Evolutionary conservation across 2,329 filamentous ascomycete genomes (phyloP), one percentile per base, ranked within the genome.

Genomic region (Venturia aucupariae): DNA sequence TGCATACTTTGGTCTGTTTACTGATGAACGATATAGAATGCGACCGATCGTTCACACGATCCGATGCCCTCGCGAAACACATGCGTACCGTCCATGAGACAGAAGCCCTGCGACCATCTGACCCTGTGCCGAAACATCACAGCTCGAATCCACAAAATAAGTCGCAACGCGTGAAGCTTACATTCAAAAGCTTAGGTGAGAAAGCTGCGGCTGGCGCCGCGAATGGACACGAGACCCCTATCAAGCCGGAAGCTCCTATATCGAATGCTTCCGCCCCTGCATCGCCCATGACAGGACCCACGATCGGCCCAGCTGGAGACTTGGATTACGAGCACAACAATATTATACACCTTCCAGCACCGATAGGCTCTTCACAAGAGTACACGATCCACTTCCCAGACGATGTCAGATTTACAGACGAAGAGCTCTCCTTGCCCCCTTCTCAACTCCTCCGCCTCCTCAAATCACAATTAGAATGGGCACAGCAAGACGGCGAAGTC

Each of bases 41-140:
- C 78, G 94, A 99, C 74, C 89, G 93, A 67, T 92, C 92, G 39
- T 99, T 99, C 71, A 99, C 94, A 2, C 84, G 94, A 68, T 97
- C 93, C 30, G 94, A 99, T 72, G 94, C 94, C 15, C 82, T 99
- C 0, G 92, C 93, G 1, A 99, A 99, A 76, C 94, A 99, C 75
- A 97, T 97, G 91, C 89, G 94, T 70, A 97, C 94, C 19, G 92
- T 99, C 44, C 94, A 99, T 79, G 94, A 99, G 75, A 97, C 93
- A 3, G 94, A 99, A 77, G 90, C 91, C 19, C 82, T 96, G 27
- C 87, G 90, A n/a, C 89, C 90, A 4, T 80, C 79, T 17, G 82
- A 92, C 72, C 86, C 88, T 2, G 84, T 90, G 15, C 86, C 88
- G 27, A 89, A 90, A 73, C 86, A 86, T 65, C 72, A 79, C 72